A percentile compares a stretch with the other conserved stretches of the same genome.
phyloP scores from a whole-genome alignment of 257 asterid species.

The Ajuga chamaepitys region DNA sequence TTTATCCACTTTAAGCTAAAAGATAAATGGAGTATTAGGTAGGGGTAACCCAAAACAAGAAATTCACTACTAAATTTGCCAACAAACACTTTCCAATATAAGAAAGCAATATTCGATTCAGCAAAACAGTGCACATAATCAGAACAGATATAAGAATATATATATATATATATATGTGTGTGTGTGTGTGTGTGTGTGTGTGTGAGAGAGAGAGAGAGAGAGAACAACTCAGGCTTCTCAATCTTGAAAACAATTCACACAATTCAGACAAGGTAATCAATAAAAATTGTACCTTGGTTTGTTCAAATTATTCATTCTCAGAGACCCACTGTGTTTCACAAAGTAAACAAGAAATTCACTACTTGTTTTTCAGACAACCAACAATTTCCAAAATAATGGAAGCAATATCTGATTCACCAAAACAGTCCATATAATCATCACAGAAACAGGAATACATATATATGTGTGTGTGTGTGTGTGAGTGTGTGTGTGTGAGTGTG shows the following conservation, averaged over 20 bases:
- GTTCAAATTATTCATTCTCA: constrained; percentile 40
- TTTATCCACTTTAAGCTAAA: neutral
- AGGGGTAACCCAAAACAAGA: neutral
- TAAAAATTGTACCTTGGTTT: constrained; percentile 35
- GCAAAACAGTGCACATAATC: neutral
- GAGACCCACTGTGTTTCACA: constrained; percentile 31
- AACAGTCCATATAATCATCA: neutral
- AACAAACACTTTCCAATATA: neutral
- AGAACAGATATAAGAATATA: neutral
- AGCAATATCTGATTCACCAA: neutral
- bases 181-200: no score
- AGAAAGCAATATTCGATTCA: neutral
- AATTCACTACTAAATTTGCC: neutral
- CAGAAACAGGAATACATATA: neutral
- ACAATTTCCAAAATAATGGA: neutral
- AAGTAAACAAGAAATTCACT: constrained; percentile 6
- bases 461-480: no score
- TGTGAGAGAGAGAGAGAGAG: no score
- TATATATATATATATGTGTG: no score
- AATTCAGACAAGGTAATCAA: neutral
- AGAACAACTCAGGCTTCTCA: neutral
- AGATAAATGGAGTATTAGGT: neutral
- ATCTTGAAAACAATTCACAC: constrained; percentile 8
- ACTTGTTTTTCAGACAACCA: neutral
- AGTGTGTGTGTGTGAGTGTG: no score